These are phyloP conservation scores for Gossypium trilobum DNA, from an alignment of 441 rosid species.

Conservation along the genomic window DNA sequence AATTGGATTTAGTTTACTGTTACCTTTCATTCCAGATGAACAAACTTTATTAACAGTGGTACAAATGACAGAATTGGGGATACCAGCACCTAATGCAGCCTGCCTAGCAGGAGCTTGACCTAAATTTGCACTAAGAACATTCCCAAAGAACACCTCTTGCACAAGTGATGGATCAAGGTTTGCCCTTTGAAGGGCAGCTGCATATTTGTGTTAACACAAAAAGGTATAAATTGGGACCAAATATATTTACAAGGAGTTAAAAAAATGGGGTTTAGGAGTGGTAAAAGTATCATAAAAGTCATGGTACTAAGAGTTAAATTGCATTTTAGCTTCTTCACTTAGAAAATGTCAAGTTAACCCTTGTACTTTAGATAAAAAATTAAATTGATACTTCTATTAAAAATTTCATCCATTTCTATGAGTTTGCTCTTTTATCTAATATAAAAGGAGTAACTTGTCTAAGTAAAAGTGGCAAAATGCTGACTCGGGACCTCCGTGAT, in stretches of 20 bases:
- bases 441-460: no score
- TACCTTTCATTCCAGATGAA: slow-evolving; percentile 86
- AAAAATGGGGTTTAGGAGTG: background rate
- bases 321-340: no score
- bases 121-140: slow-evolving; percentile 86
- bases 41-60: slow-evolving; percentile 92
- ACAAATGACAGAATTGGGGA: slow-evolving; percentile 79
- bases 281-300: no score
- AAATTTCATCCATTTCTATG: no score
- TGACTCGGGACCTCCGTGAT: no score
- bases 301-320: no score
- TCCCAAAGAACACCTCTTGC: slow-evolving; percentile 88
- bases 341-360: no score
- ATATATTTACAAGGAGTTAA: background rate
- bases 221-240: slow-evolving; percentile 1
- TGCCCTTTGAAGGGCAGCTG: slow-evolving; percentile 77
- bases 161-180: slow-evolving; percentile 71
- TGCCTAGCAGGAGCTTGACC: slow-evolving; percentile 99
- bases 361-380: no score
- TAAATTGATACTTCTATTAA: no score
- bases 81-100: slow-evolving; percentile 86
- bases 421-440: no score
- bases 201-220: slow-evolving; percentile 1
- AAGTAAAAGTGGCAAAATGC: no score
- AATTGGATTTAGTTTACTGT: background rate